Percentiles rank a stretch among this genome's conserved stretches.
phyloP scores from a whole-genome alignment of 805 yeast species.

The Pichia paraexigua region DNA sequence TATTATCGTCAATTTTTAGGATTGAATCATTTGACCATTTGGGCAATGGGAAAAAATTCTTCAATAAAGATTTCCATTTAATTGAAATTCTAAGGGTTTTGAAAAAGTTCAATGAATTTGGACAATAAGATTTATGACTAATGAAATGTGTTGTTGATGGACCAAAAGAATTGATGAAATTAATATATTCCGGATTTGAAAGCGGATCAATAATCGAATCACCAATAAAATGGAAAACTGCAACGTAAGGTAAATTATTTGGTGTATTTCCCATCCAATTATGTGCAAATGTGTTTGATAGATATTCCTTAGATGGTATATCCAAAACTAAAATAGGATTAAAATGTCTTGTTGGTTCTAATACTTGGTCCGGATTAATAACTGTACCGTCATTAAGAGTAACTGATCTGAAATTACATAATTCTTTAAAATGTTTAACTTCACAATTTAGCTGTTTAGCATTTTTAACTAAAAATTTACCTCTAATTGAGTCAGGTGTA shows the following conservation, averaged over 20 bases:
- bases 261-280: constrained; percentile 16
- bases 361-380: constrained; percentile 62
- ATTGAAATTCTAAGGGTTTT: constrained; percentile 46
- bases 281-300: constrained; percentile 24
- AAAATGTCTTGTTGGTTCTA: constrained; percentile 52
- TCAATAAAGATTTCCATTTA: constrained; percentile 49
- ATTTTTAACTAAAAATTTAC: constrained; percentile 59
- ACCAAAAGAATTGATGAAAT: constrained; percentile 51
- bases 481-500: constrained; percentile 59
- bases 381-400: constrained; percentile 49
- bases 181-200: constrained; percentile 33
- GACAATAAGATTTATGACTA: constrained; percentile 61
- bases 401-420: constrained; percentile 55
- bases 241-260: constrained; percentile 23
- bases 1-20: constrained; percentile 19
- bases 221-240: constrained; percentile 76
- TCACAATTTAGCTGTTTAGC: constrained; percentile 65
- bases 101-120: constrained; percentile 52
- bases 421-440: constrained; percentile 48
- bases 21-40: constrained; percentile 24
- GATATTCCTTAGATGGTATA: constrained; percentile 49
- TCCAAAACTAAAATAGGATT: constrained; percentile 63
- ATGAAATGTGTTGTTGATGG: constrained; percentile 48
- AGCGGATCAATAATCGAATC: constrained; percentile 36
- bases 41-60: constrained; percentile 37